phyloP scores from a whole-genome alignment of 106 monocot genomes.

The Hemerocallis citrina region DNA sequence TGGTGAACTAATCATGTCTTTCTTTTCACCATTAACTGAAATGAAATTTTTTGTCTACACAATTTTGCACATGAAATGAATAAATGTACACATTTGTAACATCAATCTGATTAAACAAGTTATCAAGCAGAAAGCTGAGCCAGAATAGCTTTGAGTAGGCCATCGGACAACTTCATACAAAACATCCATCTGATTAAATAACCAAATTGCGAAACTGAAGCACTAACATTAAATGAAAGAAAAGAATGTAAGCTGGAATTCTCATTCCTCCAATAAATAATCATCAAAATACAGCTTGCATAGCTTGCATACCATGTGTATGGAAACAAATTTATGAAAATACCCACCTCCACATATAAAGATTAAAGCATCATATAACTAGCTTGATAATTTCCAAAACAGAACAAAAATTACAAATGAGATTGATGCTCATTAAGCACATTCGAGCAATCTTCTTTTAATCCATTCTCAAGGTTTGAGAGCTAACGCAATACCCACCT shows the following conservation, averaged over 20 bases:
- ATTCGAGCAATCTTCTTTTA: neutral
- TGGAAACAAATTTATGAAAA: neutral
- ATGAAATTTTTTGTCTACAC: too few relatives aligned
- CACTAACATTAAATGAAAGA: neutral
- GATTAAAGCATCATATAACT: neutral
- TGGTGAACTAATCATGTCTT: too few relatives aligned
- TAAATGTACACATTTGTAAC: too few relatives aligned
- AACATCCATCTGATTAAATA: too few relatives aligned
- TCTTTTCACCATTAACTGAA: too few relatives aligned
- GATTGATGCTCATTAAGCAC: neutral
- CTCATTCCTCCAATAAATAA: slow-evolving; percentile 3
- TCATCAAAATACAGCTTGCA: slow-evolving; percentile 1
- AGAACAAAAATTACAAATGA: neutral
- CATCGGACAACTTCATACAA: too few relatives aligned
- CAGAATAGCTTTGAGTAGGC: too few relatives aligned
- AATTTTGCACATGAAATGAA: too few relatives aligned
- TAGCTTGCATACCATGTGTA: neutral
- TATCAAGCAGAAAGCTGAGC: too few relatives aligned
- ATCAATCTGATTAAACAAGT: too few relatives aligned
- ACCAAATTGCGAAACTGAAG: too few relatives aligned
- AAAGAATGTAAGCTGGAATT: neutral
- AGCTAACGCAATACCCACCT: slow-evolving; percentile 25
- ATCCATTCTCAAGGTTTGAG: slow-evolving; percentile 43
- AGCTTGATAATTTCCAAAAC: neutral
- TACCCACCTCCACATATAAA: neutral